A percentile compares a stretch with the other conserved stretches of the same genome.
phyloP scores from a whole-genome alignment of 2,329 filamentous ascomycete genomes.

The Colletotrichum spinosum region DNA sequence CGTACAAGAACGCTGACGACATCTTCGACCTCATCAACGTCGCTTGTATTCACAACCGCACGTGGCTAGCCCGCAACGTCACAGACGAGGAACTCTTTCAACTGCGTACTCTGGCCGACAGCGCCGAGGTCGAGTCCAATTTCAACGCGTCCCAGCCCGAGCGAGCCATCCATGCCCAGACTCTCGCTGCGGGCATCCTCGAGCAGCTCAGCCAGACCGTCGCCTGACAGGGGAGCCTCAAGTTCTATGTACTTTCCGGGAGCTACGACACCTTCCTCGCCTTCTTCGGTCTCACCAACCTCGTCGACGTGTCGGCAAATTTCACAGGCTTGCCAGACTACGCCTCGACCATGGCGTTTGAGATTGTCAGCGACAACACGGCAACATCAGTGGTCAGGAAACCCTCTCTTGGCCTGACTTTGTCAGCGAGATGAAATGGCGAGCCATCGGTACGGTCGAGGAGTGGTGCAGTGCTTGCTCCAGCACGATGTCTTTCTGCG shows the following conservation, averaged over 20 bases:
- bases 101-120: constrained; percentile 48
- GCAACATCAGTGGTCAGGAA: constrained; percentile 43
- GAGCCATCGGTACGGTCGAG: constrained; percentile 44
- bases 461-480: constrained; percentile 47
- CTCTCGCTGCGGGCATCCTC: constrained; percentile 46
- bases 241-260: constrained; percentile 49
- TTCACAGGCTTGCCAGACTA: constrained; percentile 50
- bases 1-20: constrained; percentile 49
- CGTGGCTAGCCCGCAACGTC: constrained; percentile 45
- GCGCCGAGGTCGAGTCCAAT: constrained; percentile 47
- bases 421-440: constrained; percentile 43
- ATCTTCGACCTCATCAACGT: constrained; percentile 52
- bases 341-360: constrained; percentile 50
- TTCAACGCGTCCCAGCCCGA: constrained; percentile 45
- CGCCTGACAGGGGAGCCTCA: constrained; percentile 44
- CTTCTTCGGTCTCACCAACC: constrained; percentile 47
- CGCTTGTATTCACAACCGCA: constrained; percentile 47
- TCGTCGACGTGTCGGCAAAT: constrained; percentile 43
- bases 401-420: constrained; percentile 45
- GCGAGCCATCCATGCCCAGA: constrained; percentile 47
- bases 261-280: constrained; percentile 52
- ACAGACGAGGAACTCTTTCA: constrained; percentile 48
- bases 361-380: constrained; percentile 45
- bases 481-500: constrained; percentile 45
- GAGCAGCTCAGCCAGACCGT: constrained; percentile 48